Conservation (phyloP, 768 basidiomycete genomes). For the Clitopilus hobsonii region DNA sequence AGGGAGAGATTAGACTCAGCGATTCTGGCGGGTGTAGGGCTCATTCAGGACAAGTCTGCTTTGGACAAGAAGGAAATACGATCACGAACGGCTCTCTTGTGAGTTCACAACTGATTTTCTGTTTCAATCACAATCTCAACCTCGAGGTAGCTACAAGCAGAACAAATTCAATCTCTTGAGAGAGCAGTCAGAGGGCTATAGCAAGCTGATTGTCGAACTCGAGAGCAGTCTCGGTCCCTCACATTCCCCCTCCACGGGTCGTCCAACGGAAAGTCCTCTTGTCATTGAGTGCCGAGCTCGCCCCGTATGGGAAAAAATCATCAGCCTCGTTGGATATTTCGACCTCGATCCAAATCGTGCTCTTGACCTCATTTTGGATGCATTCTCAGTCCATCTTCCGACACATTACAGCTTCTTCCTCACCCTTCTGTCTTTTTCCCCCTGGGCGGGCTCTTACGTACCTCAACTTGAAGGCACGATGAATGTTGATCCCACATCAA, state of each 20-base stretch:
- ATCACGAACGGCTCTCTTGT: constrained; percentile 79
- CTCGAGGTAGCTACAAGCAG: constrained; percentile 81
- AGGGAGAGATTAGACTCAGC: constrained; percentile 71
- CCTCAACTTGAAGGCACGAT: constrained; percentile 26
- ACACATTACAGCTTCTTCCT: constrained; percentile 89
- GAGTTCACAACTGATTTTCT: constrained; percentile 26
- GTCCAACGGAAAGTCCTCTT: constrained; percentile 53
- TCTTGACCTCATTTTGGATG: constrained; percentile 89
- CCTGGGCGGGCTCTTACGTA: constrained; percentile 66
- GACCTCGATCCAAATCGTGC: constrained; percentile 94
- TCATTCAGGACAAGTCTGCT: constrained; percentile 61
- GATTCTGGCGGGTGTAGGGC: constrained; percentile 56
- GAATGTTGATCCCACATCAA: constrained; percentile 30
- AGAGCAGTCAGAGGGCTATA: constrained; percentile 97
- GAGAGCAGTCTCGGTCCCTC: constrained; percentile 71
- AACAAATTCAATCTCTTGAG: constrained; percentile 97
- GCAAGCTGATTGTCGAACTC: constrained; percentile 84
- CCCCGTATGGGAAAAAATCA: constrained; percentile 77
- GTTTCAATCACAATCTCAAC: background rate
- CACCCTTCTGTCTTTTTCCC: constrained; percentile 78
- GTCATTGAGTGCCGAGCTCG: constrained; percentile 61
- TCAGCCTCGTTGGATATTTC: constrained; percentile 91
- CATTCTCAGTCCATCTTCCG: constrained; percentile 76
- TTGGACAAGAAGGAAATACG: constrained; percentile 80
- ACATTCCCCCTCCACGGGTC: constrained; percentile 63